Base-by-base conservation (phyloP, 352 stramenopile genomes). In the Blastocystis hominis region DNA sequence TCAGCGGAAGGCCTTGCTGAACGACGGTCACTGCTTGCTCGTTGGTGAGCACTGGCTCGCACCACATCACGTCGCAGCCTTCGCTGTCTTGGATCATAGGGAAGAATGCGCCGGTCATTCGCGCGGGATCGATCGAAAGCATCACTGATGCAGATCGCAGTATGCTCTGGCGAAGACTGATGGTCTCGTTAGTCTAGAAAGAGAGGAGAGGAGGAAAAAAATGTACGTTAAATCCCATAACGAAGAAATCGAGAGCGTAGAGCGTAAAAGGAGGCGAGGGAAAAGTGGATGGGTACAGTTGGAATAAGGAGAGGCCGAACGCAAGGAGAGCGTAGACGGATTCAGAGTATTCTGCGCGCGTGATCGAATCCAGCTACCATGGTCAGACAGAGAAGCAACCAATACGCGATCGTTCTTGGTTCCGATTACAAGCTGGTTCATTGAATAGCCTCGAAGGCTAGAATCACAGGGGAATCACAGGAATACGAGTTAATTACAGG, bases 281-380 rank as follows among this genome's bases (percentile, higher is more conserved):
- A 53, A 66, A 84, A 0, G 54, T 20, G 2, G 40, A 24, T 20
- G 38, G 53, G 38, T 66, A 84, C 10, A 53, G 24, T 10, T 24
- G 20, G n/a, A 4, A 47, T 2, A 84, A 30, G 13, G 72, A 66
- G n/a, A 59, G 30, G 36, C 72, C 56, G n/a, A 84, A 84, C 24
- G 59, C 6, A 13, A 84, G 55, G 15, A 84, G 53, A 9, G 72
- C 72, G 13, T 17, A 30, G 20, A 84, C 68, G 0, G 72, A 84
- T 20, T 84, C 72, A 2, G 72, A 64, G 46, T 84, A 84, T 34
- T 84, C 72, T 7, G 68, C 38, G 62, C 72, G 72, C 1, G 47
- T 34, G 47, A 84, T 84, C 0, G 72, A 63, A 64, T 84, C 72
- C 20, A 56, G 40, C 64, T 76, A n/a, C 24, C 24, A 30, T 30